Base-by-base conservation (phyloP, 192 early-diverging fungal species). In the Rhizoclosmatium sp. region DNA sequence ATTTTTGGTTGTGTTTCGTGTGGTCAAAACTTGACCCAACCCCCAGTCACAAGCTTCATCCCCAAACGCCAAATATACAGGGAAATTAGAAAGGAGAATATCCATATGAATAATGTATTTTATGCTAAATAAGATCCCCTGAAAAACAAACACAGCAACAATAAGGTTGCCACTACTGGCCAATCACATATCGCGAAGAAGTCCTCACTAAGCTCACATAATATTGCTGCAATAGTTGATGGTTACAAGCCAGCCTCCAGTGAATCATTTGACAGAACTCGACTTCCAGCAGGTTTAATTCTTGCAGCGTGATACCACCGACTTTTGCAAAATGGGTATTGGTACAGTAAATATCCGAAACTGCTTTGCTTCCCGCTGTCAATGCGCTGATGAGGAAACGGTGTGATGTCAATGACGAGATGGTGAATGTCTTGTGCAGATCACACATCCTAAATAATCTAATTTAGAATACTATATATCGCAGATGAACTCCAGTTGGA, bases 241-340 rank as follows among this genome's bases (percentile, higher is more conserved):
- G 92, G 31, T 95, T 90, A 44, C 91, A 88, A 46, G 93, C 85
- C 9, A 99, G 78, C 47, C 93, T 89, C 97, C 97, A 99, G 70
- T 96, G 93, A 47, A 98, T 94, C 82, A 97, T 85, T 23, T 85
- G 84, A 58, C 96, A 75, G 42, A 87, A 82, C 49, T 99, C 98
- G 61, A 99, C 46, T 75, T 90, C 97, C 12, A 99, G 84, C 31
- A 95, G 87, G 75, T 99, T 99, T n/a, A 99, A 84, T 84, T 99
- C 98, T 71, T 94, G 93, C 67, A 94, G 90, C 2, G 93, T 92
- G 47, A 99, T 89, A n/a, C 98, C 98, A 41, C 98, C 98, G 23
- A 99, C 95, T 79, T 94, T 94, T 0, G 96, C 97, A 84, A 96
- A 99, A 78, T 96, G 94, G 19, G 92, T 88, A 81, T 99, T 99